Percentiles rank a stretch among this genome's conserved stretches.
phyloP scores from a whole-genome alignment of 2,329 filamentous ascomycete genomes.

The Cladosporium sp. region DNA sequence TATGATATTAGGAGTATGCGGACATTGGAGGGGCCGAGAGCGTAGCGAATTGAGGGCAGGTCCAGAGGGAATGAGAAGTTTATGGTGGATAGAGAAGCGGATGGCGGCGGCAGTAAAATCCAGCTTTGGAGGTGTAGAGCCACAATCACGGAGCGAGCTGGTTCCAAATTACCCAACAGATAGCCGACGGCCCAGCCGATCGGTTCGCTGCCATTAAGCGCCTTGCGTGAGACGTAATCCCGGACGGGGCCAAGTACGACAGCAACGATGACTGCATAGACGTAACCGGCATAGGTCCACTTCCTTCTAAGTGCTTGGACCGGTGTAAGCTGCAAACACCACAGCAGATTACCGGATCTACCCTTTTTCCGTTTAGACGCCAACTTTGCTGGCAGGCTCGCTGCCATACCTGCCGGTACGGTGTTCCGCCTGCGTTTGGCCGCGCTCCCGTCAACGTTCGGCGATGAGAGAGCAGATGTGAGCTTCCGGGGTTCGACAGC shows the following conservation, averaged over 20 bases:
- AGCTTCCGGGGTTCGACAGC: conserved; percentile 18
- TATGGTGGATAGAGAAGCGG: background rate
- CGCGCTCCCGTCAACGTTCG: conserved; percentile 8
- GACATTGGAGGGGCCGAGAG: conserved; percentile 70
- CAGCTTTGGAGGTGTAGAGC: conserved; percentile 64
- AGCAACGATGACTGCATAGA: conserved; percentile 61
- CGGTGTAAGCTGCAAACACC: conserved; percentile 75
- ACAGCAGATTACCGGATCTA: conserved; percentile 62
- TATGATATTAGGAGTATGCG: conserved; percentile 72
- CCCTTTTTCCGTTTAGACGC: conserved; percentile 22
- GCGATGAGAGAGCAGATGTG: conserved; percentile 2
- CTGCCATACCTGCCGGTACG: background rate
- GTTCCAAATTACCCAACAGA: conserved; percentile 69
- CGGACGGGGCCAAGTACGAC: conserved; percentile 68
- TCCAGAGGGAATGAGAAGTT: conserved; percentile 38
- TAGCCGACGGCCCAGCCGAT: conserved; percentile 92
- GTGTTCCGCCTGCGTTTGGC: conserved; percentile 21
- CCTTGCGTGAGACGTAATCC: conserved; percentile 58
- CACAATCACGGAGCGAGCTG: conserved; percentile 66
- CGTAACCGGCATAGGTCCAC: conserved; percentile 75
- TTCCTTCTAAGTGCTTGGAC: conserved; percentile 70
- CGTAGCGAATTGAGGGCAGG: conserved; percentile 55
- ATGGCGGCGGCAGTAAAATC: conserved; percentile 58
- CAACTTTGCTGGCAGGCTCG: background rate
- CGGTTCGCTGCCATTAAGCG: conserved; percentile 68